These are phyloP conservation scores for Leucogyrophana mollusca DNA, from an alignment of 768 basidiomycete genomes.

Conservation along the genomic window DNA sequence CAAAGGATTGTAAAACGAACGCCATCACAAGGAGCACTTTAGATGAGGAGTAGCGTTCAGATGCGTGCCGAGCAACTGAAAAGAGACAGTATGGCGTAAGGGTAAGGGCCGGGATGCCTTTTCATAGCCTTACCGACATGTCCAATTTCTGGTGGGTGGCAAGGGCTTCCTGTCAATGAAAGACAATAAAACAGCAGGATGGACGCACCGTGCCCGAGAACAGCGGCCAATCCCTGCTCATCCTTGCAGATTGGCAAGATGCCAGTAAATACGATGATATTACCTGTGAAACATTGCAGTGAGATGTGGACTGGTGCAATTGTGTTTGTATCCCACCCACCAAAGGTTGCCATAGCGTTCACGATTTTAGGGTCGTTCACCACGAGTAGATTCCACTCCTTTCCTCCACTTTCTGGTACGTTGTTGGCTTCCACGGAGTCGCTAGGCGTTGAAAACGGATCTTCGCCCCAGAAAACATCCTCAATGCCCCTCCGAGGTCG, in stretches of 20 bases:
- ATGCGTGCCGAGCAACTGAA: constrained; percentile 55
- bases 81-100: constrained; percentile 23
- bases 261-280: constrained; percentile 87
- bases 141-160: constrained; percentile 62
- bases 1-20: constrained; percentile 46
- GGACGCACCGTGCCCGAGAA: constrained; percentile 74
- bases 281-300: constrained; percentile 38
- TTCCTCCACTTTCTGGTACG: constrained; percentile 19
- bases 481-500: background rate
- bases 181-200: background rate
- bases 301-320: background rate
- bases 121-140: constrained; percentile 52
- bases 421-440: constrained; percentile 6
- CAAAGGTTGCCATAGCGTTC: constrained; percentile 79
- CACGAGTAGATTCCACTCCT: constrained; percentile 72
- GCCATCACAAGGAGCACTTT: constrained; percentile 42
- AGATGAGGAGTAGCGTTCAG: constrained; percentile 43
- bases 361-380: constrained; percentile 67
- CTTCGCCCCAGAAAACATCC: constrained; percentile 22
- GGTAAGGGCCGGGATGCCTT: background rate
- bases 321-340: constrained; percentile 30
- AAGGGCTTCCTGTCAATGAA: background rate
- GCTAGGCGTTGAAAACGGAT: constrained; percentile 12
- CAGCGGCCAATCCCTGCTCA: constrained; percentile 80
- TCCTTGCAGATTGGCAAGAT: constrained; percentile 77